Evolutionary conservation across 352 stramenopile genomes (phyloP).

Genomic region (Phytophthora tubulina): DNA sequence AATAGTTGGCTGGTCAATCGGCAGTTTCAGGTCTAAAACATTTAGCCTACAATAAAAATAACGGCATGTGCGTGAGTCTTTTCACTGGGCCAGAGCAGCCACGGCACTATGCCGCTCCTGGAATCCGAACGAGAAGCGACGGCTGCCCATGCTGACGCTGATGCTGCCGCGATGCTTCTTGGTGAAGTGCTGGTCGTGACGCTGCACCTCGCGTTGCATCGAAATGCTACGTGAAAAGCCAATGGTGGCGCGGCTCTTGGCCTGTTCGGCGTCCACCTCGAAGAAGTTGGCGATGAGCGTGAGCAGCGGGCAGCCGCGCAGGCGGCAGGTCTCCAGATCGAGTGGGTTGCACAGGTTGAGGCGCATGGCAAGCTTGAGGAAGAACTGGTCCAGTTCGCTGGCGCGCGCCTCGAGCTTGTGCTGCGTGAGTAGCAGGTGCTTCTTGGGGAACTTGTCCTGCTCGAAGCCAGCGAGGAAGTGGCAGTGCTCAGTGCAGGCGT

Average conservation of each 20-base stretch:
- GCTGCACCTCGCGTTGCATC: constrained; percentile 32
- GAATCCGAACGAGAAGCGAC: constrained; percentile 38
- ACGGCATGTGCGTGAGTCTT: constrained; percentile 1
- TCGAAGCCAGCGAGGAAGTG: constrained; percentile 77
- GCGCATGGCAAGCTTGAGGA: constrained; percentile 71
- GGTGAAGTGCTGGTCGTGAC: constrained; percentile 43
- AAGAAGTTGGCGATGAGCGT: constrained; percentile 62
- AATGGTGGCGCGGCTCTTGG: constrained; percentile 13
- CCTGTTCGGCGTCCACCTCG: constrained; percentile 41
- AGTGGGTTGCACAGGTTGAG: constrained; percentile 68
- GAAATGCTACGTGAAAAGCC: constrained; percentile 41
- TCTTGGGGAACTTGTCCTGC: constrained; percentile 82
- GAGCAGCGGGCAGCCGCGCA: constrained; percentile 57
- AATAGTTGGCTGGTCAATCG: constrained; percentile 28
- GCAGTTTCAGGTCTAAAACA: constrained; percentile 24
- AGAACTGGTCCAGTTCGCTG: constrained; percentile 65
- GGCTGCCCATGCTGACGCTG: constrained; percentile 20
- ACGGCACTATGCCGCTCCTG: constrained; percentile 28
- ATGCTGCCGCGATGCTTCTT: constrained; percentile 41
- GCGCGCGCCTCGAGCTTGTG: constrained; percentile 66
- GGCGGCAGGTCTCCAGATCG: constrained; percentile 54
- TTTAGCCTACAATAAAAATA: constrained; percentile 40
- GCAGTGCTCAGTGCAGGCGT: constrained; percentile 59
- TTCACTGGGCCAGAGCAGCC: constrained; percentile 37
- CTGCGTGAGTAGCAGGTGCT: constrained; percentile 73